Evolutionary conservation across 805 yeast genomes (phyloP), one percentile per base, ranked within the genome.

Genomic region (Kockiozyma suomiensis): DNA sequence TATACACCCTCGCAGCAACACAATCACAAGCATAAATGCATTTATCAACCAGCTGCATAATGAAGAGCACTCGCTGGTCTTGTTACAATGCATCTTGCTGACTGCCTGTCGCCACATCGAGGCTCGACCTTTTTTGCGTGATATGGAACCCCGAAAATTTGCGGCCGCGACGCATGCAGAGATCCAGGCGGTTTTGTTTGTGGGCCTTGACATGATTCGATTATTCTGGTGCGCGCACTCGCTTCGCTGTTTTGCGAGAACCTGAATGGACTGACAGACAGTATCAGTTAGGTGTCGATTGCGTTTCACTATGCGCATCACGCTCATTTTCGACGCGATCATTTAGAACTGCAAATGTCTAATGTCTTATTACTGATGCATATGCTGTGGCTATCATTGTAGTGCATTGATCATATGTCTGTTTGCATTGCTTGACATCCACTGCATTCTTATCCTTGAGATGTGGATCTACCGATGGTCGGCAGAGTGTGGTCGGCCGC

Each of bases 11-110:
- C 51, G 28, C 52, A 13, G 21, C 46, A 43, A 47, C n/a, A 30
- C 56, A 23, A 56, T 57, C 13, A 56, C 64, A 8, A 59, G 60
- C 35, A 59, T 59, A 23, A 32, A 47, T 6, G 59, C 72, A 50
- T 77, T 79, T 65, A 67, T 74, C 72, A 58, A 69, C 63, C 59
- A 76, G 68, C 69, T 70, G 58, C 58, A 69, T 52, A 63, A 74
- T 12, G 41, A 68, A 58, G 72, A 69, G 66, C 77, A 70, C 68
- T 81, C 70, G 4, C 74, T 76, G 8, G 62, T 77, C 21, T 67
- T 79, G 45, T 61, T 75, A 21, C 79, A 78, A 54, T 77, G 81
- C 1, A 75, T 80, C 37, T 67, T 79, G 26, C 67, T 79, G 23
- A 72, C 72, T 10, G 76, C 79, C 1, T 74, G 79, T 5, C 66